Evolutionary conservation across 2,329 filamentous ascomycete species (phyloP).

Genomic region (Clonostachys rosea): DNA sequence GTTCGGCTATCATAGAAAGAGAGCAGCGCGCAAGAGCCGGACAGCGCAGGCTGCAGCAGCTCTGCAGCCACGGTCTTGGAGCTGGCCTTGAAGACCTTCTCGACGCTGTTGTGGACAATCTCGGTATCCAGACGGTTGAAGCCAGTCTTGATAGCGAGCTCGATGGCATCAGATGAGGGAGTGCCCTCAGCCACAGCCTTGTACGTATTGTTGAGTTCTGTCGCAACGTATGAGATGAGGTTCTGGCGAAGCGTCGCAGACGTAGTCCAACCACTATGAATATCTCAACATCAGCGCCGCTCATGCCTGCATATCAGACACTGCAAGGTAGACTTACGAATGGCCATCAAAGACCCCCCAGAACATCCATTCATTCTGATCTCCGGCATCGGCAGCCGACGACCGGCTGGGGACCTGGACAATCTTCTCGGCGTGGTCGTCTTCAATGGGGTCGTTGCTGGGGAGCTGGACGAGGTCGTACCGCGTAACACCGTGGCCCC

Average conservation of each 20-base stretch:
- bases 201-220: constrained; percentile 90
- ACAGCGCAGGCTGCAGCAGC: constrained; percentile 85
- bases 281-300: background rate
- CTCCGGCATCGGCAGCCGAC: constrained; percentile 35
- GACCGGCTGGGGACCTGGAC: constrained; percentile 73
- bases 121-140: constrained; percentile 88
- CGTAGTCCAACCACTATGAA: constrained; percentile 84
- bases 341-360: constrained; percentile 99
- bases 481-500: constrained; percentile 85
- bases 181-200: constrained; percentile 56
- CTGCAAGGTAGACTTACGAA: constrained; percentile 53
- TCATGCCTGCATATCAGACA: background rate
- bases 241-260: constrained; percentile 92
- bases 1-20: constrained; percentile 92
- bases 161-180: constrained; percentile 76
- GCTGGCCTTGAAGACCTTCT: constrained; percentile 84
- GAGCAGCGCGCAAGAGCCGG: constrained; percentile 92
- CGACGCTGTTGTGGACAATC: constrained; percentile 88
- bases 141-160: constrained; percentile 86
- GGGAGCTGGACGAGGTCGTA: constrained; percentile 94
- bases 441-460: constrained; percentile 96
- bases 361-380: constrained; percentile 91
- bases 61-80: constrained; percentile 91
- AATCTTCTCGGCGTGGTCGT: constrained; percentile 97
- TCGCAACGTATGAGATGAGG: constrained; percentile 86